A percentile compares a stretch with the other conserved stretches of the same genome.
phyloP scores from a whole-genome alignment of 2,329 filamentous ascomycete genomes.

The Gnomoniopsis smithogilvyi region DNA sequence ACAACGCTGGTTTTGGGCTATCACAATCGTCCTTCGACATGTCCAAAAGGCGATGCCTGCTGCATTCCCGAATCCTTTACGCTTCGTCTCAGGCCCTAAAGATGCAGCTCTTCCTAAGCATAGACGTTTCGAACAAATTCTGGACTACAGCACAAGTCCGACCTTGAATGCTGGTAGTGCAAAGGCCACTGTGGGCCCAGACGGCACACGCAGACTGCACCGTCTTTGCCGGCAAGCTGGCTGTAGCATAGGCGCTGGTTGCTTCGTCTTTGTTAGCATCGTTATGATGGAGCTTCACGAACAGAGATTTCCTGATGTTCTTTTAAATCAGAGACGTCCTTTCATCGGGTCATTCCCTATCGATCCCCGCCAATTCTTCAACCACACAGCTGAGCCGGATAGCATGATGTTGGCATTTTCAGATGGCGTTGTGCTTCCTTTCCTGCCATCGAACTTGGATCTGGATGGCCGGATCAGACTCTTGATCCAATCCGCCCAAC shows the following conservation, averaged over 20 bases:
- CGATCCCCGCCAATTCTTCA: conserved; percentile 14
- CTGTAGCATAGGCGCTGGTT: conserved; percentile 23
- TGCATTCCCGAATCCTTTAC: conserved; percentile 24
- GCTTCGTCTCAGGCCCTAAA: conserved; percentile 12
- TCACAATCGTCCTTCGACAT: conserved; percentile 23
- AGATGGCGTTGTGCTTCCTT: conserved; percentile 12
- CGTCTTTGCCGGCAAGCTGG: conserved; percentile 21
- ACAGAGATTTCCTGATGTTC: conserved; percentile 7
- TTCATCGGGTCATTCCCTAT: conserved; percentile 16
- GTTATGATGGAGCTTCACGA: conserved; percentile 26
- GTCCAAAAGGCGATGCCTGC: conserved; percentile 21
- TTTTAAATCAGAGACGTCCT: neutral
- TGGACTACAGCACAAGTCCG: conserved; percentile 22
- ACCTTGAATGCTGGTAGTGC: conserved; percentile 22
- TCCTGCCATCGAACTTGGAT: conserved; percentile 6
- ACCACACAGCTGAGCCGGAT: conserved; percentile 6
- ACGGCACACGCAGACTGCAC: conserved; percentile 20
- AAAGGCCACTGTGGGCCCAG: conserved; percentile 5
- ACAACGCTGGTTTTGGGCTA: conserved; percentile 24
- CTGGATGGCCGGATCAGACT: conserved; percentile 14
- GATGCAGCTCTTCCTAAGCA: conserved; percentile 7
- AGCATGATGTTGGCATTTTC: conserved; percentile 16
- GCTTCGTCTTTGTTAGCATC: conserved; percentile 21
- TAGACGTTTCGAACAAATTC: conserved; percentile 15
- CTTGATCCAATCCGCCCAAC: conserved; percentile 13